A percentile compares a stretch with the other conserved stretches of the same genome.
Conservation (phyloP, 73 alveolate genomes). For the Durusdinium trenchii region DNA sequence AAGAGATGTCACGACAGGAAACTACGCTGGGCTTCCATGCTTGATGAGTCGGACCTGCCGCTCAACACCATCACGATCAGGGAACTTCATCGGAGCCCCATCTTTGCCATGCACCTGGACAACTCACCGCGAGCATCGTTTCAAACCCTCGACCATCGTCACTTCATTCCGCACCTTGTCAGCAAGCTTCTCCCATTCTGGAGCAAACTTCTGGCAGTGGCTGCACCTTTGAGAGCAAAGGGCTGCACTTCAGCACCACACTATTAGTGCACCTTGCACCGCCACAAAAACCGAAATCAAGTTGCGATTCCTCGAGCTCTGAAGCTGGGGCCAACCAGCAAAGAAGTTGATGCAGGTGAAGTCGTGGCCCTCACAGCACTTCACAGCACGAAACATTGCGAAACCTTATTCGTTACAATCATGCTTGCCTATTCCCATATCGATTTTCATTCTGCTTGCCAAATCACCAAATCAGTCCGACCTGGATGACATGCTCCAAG, state of each 20-base stretch:
- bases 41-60: constrained; percentile 54
- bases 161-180: constrained; percentile 39
- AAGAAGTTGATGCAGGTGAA: constrained; percentile 81
- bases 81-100: constrained; percentile 62
- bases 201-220: constrained; percentile 93
- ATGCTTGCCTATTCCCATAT: too few relatives aligned
- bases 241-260: not conserved
- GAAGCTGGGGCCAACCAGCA: constrained; percentile 66
- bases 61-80: constrained; percentile 64
- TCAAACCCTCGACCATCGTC: too few relatives aligned
- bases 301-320: not conserved
- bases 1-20: not conserved
- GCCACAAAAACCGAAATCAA: not conserved
- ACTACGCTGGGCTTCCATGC: not conserved
- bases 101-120: constrained; percentile 47
- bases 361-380: constrained; percentile 62
- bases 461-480: not conserved
- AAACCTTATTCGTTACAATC: too few relatives aligned
- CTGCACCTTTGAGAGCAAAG: constrained; percentile 38
- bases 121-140: not conserved
- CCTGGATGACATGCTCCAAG: constrained; percentile 89
- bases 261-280: not conserved
- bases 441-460: too few relatives aligned
- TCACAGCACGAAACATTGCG: not conserved
- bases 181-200: constrained; percentile 69